These are phyloP conservation scores for Nakazawaea ambrosiae DNA, from an alignment of 805 yeast genomes.

Conservation along the genomic window DNA sequence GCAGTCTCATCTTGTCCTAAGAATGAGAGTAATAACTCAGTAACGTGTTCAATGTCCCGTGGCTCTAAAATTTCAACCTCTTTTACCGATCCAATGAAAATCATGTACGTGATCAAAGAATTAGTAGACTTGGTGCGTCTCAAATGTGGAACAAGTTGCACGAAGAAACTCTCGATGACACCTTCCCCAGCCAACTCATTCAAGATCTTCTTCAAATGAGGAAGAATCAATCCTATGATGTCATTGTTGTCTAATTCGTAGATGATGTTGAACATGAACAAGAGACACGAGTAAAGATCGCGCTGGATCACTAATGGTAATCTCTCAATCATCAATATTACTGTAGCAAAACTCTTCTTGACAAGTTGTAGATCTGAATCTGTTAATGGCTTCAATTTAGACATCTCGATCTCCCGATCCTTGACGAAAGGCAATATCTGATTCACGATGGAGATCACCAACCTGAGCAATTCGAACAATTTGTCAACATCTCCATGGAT, in stretches of 20 bases:
- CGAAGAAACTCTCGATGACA: slow-evolving; percentile 29
- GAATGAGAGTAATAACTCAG: slow-evolving; percentile 26
- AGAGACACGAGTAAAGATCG: slow-evolving; percentile 66
- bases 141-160: slow-evolving; percentile 25
- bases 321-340: slow-evolving; percentile 54
- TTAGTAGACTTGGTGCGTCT: slow-evolving; percentile 20
- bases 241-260: slow-evolving; percentile 35
- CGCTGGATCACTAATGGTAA: slow-evolving; percentile 63
- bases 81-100: slow-evolving; percentile 34
- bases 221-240: slow-evolving; percentile 45
- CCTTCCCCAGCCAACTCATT: slow-evolving; percentile 20
- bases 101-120: slow-evolving; percentile 35
- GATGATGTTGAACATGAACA: slow-evolving; percentile 55
- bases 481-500: slow-evolving; percentile 62
- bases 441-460: slow-evolving; percentile 58
- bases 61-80: slow-evolving; percentile 24
- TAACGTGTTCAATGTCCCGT: slow-evolving; percentile 29
- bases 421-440: slow-evolving; percentile 53
- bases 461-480: slow-evolving; percentile 71
- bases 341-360: slow-evolving; percentile 40
- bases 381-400: slow-evolving; percentile 16
- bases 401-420: slow-evolving; percentile 30
- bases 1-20: slow-evolving; percentile 27
- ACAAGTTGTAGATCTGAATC: slow-evolving; percentile 32
- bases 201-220: slow-evolving; percentile 40